phyloP scores from a whole-genome alignment of 768 basidiomycete species.

The Phaffia australis region DNA sequence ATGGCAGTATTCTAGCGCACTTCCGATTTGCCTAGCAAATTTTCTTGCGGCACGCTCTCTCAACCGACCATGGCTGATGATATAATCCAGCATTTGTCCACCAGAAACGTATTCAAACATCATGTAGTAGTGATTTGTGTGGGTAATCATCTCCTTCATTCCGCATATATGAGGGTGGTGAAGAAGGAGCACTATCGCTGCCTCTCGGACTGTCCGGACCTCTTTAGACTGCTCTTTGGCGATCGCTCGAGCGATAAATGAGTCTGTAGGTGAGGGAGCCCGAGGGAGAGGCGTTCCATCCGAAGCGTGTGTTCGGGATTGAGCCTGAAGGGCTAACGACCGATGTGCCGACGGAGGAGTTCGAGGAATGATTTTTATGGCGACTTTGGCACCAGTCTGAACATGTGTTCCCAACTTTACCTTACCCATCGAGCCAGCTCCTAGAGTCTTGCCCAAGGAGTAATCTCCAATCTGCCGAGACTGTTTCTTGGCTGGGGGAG shows the following conservation, averaged over 20 bases:
- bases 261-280: slow-evolving; percentile 41
- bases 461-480: slow-evolving; percentile 71
- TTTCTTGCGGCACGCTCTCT: slow-evolving; percentile 92
- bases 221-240: slow-evolving; percentile 89
- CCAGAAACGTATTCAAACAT: slow-evolving; percentile 98
- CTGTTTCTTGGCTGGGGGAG: background rate
- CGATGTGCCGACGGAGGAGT: slow-evolving; percentile 46
- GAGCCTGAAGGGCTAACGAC: slow-evolving; percentile 40
- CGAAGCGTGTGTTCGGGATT: slow-evolving; percentile 26
- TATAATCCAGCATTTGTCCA: slow-evolving; percentile 99
- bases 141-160: slow-evolving; percentile 97
- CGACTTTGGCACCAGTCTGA: slow-evolving; percentile 83
- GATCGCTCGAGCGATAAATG: slow-evolving; percentile 57
- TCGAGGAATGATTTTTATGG: slow-evolving; percentile 97
- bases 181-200: slow-evolving; percentile 83
- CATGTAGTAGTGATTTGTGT: slow-evolving; percentile 99
- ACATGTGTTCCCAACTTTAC: slow-evolving; percentile 92
- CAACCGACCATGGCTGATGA: slow-evolving; percentile 92
- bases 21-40: slow-evolving; percentile 94
- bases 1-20: slow-evolving; percentile 93
- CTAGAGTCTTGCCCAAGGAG: slow-evolving; percentile 89
- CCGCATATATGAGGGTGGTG: slow-evolving; percentile 99
- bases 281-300: slow-evolving; percentile 29
- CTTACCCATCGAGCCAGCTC: slow-evolving; percentile 97
- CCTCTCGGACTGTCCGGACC: slow-evolving; percentile 88